These are phyloP conservation scores for Rhamnella rubrinervis DNA, from an alignment of 331 rosid genomes.

Conservation along the genomic window DNA sequence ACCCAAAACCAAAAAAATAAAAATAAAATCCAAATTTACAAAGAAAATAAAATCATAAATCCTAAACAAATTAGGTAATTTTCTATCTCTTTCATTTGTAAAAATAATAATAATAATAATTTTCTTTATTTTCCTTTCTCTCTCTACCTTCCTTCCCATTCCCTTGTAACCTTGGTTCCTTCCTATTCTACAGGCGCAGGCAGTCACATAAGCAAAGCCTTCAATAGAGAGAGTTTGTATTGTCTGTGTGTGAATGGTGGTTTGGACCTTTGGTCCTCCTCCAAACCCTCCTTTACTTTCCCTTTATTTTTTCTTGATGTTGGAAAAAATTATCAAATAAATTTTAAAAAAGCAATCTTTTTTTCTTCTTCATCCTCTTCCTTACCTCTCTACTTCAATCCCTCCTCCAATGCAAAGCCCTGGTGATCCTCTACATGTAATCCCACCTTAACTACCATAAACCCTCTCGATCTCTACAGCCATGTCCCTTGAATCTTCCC, in stretches of 20 bases:
- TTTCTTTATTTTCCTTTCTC: too few relatives aligned
- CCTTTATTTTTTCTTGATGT: constrained; percentile 23
- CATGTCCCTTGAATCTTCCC: constrained; percentile 71
- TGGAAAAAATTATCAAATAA: constrained; percentile 6
- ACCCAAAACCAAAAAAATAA: too few relatives aligned
- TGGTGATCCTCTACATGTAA: constrained; percentile 51
- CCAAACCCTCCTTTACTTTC: not conserved
- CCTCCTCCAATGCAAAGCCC: constrained; percentile 45
- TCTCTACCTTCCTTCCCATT: too few relatives aligned
- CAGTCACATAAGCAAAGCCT: too few relatives aligned
- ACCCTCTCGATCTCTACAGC: constrained; percentile 48
- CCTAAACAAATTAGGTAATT: too few relatives aligned
- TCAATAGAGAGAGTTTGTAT: too few relatives aligned
- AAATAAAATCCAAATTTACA: too few relatives aligned
- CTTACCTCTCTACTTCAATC: constrained; percentile 13
- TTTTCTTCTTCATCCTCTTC: constrained; percentile 5
- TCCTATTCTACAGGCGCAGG: too few relatives aligned
- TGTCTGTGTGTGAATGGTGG: constrained; percentile 32
- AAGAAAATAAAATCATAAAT: too few relatives aligned
- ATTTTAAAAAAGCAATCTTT: not conserved
- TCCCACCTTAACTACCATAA: constrained; percentile 49
- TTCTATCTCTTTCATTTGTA: too few relatives aligned
- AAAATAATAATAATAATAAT: too few relatives aligned
- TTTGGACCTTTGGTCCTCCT: constrained; percentile 48
- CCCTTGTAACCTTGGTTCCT: too few relatives aligned